Evolutionary conservation across 352 stramenopile genomes (phyloP).

Genomic region (Pythium dissotocum): DNA sequence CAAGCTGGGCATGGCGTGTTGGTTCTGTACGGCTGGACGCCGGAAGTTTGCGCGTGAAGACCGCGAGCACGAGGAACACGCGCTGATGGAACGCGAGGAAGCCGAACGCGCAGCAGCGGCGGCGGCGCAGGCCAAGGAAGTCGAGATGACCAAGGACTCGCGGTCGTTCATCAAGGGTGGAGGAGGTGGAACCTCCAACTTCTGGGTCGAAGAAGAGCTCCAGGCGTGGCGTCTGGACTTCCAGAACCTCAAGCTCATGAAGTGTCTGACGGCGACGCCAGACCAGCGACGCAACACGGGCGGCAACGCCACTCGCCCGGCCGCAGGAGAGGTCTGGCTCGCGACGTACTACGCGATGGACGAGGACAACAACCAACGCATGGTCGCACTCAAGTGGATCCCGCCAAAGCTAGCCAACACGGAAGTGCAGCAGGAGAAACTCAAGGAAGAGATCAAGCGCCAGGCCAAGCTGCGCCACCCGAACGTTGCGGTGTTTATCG

Average conservation of each 20-base stretch:
- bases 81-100: slow-evolving; percentile 23
- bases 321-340: slow-evolving; percentile 58
- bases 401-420: slow-evolving; percentile 33
- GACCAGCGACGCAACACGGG: slow-evolving; percentile 46
- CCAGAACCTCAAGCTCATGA: slow-evolving; percentile 56
- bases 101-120: slow-evolving; percentile 14
- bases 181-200: slow-evolving; percentile 27
- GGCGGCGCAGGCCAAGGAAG: slow-evolving; percentile 12
- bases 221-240: slow-evolving; percentile 71
- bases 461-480: slow-evolving; percentile 64
- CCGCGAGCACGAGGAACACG: slow-evolving; percentile 19
- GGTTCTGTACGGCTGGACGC: slow-evolving; percentile 30
- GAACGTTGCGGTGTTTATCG: slow-evolving; percentile 66
- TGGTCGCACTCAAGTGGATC: slow-evolving; percentile 64
- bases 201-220: slow-evolving; percentile 73
- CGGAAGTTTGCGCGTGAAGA: slow-evolving; percentile 28
- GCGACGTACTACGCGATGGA: slow-evolving; percentile 42
- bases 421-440: slow-evolving; percentile 43
- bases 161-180: neutral
- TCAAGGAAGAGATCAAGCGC: slow-evolving; percentile 64
- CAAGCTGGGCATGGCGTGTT: slow-evolving; percentile 30
- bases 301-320: slow-evolving; percentile 35
- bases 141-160: slow-evolving; percentile 6
- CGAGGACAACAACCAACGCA: slow-evolving; percentile 32
- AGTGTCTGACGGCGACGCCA: slow-evolving; percentile 48